These are phyloP conservation scores for Cadophora malorum DNA, from an alignment of 2,329 filamentous ascomycete genomes.

Conservation along the genomic window DNA sequence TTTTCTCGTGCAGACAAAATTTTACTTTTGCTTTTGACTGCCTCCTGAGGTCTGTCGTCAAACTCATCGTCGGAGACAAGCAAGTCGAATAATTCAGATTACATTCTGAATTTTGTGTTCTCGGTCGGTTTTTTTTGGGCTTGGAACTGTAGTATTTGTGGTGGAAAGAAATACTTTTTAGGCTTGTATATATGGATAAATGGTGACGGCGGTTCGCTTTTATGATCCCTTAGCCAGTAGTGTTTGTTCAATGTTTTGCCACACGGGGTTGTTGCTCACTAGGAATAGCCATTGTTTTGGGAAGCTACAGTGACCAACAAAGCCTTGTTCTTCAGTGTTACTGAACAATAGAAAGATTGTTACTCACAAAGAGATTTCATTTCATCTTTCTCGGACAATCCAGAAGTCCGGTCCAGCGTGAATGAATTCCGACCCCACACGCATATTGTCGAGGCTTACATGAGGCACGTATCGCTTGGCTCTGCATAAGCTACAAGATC, in stretches of 20 bases:
- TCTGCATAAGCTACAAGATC: background rate
- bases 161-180: background rate
- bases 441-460: background rate
- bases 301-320: background rate
- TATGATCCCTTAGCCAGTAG: background rate
- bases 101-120: background rate
- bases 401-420: background rate
- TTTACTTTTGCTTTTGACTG: background rate
- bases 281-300: background rate
- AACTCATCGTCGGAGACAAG: background rate
- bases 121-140: too few relatives aligned
- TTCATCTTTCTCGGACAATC: background rate
- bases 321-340: background rate
- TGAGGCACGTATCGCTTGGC: background rate
- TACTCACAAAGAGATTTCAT: background rate
- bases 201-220: background rate
- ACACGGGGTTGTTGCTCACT: background rate
- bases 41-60: background rate
- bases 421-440: background rate
- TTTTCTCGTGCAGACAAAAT: background rate
- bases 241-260: background rate
- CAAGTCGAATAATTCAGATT: background rate
- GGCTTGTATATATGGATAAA: background rate
- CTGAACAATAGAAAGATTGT: too few relatives aligned
- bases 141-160: background rate